Evolutionary conservation across 2,329 filamentous ascomycete species (phyloP), one percentile per base, ranked within the genome.

Genomic region (Hansfordia pulvinata): DNA sequence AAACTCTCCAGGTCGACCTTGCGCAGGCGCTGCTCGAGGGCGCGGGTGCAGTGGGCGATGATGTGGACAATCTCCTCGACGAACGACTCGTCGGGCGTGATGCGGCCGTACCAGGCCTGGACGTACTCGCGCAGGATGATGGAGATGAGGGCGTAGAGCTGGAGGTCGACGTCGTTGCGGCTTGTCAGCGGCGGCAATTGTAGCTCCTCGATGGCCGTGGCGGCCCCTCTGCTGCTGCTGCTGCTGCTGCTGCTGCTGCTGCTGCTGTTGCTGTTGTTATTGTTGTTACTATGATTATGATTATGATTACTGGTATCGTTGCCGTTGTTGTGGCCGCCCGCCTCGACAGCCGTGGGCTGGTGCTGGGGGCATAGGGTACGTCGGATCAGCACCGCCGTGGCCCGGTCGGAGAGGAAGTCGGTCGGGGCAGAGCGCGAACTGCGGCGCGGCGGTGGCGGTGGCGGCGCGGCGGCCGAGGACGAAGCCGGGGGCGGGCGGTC

Each of bases 161-260:
- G 81, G 30, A 92, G 59, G 51, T 98, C 90, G 32, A 96, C 73
- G 40, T 92, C 84, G 50, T 93, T 93, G 27, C 84, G 85, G 58
- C 85, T 93, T 25, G 88, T 96, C 44, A 98, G 63, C 20, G 86
- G 85, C 32, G 88, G 90, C 23, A 98, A n/a, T n/a, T n/a, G 61
- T 22, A 93, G 60, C 40, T 86, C 79, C 33, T 92, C 75, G 39
- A 93, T 76, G 25, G 82, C 69, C 17, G 56, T 51, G n/a, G 58
- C 53, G 10, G 56, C 54, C 34, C 54, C 54, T 31, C 53, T 53
- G 23, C 66, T 68, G 40, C 77, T 60, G 53, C 60, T 38, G 60
- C 48, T 24, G 64, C 58, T 30, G 76, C 65, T n/a, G n/a, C n/a
- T n/a, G n/a, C n/a, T n/a, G n/a, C n/a, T n/a, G n/a, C n/a, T n/a